phyloP scores from a whole-genome alignment of 345 rosid genomes.

The Schrenkiella parvula region DNA sequence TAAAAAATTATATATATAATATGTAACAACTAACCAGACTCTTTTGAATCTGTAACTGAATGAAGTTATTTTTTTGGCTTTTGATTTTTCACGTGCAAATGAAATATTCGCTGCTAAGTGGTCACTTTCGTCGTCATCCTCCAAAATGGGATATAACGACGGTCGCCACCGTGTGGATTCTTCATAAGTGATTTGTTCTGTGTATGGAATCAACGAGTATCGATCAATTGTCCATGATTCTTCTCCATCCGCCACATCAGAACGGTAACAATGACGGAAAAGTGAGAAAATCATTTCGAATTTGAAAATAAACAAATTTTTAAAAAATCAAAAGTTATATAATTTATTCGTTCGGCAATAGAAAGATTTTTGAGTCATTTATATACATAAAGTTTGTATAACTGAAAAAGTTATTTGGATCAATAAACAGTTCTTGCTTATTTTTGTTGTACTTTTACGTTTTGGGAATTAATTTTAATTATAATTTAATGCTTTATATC shows the following conservation, averaged over 20 bases:
- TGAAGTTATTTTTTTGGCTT: background rate
- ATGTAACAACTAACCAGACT: slow-evolving; percentile 3
- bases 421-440: slow-evolving; percentile 1
- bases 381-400: background rate
- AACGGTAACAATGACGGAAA: slow-evolving; percentile 17
- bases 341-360: background rate
- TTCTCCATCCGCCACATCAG: background rate
- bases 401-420: background rate
- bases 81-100: background rate
- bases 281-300: slow-evolving; percentile 5
- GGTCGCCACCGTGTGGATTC: slow-evolving; percentile 27
- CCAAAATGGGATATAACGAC: slow-evolving; percentile 24
- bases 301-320: background rate
- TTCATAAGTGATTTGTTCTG: background rate
- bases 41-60: slow-evolving; percentile 10
- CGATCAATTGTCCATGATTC: background rate
- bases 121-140: background rate
- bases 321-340: background rate
- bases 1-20: background rate
- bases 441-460: background rate
- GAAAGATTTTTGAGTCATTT: background rate
- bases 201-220: background rate
- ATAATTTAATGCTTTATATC: background rate
- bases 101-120: background rate
- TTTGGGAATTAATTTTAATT: background rate